Percentiles rank a stretch among this genome's conserved stretches.
Evolutionary conservation across 352 stramenopile genomes (phyloP).

Genomic region (Phytophthora vignae): DNA sequence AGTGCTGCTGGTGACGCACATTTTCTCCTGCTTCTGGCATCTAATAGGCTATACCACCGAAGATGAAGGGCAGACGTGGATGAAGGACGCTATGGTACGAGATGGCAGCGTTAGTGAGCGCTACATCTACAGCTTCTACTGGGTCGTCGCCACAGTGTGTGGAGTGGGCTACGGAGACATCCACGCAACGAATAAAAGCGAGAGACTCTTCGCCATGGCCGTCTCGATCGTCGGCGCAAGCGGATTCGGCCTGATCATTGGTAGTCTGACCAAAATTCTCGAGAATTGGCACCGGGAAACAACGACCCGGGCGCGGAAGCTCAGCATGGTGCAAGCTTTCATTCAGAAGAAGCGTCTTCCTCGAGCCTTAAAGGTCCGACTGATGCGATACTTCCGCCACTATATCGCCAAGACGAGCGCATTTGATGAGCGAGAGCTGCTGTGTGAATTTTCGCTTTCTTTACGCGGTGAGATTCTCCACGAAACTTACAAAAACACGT

Average conservation of each 20-base stretch:
- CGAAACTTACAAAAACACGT: constrained; percentile 79
- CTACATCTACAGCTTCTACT: constrained; percentile 89
- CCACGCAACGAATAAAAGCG: constrained; percentile 69
- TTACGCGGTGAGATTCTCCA: constrained; percentile 78
- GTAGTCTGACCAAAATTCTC: constrained; percentile 86
- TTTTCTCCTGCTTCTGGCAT: constrained; percentile 86
- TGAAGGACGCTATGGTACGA: constrained; percentile 37
- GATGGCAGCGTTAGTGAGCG: constrained; percentile 40
- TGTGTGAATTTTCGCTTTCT: constrained; percentile 81
- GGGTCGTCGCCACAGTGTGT: constrained; percentile 81
- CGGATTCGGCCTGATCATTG: constrained; percentile 85
- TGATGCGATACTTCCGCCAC: constrained; percentile 81
- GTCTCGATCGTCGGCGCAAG: constrained; percentile 78
- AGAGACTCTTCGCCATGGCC: constrained; percentile 76
- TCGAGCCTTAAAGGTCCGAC: constrained; percentile 51
- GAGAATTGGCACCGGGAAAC: constrained; percentile 81
- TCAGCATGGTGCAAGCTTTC: constrained; percentile 75
- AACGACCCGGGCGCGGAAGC: constrained; percentile 56
- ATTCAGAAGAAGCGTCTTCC: constrained; percentile 69
- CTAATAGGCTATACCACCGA: constrained; percentile 54
- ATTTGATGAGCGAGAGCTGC: constrained; percentile 77
- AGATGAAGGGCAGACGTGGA: constrained; percentile 52
- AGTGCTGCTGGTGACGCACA: constrained; percentile 74
- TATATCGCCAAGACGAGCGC: constrained; percentile 83
- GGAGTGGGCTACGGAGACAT: constrained; percentile 89